phyloP scores from a whole-genome alignment of 441 rosid species.

The Pelargonium australe region DNA sequence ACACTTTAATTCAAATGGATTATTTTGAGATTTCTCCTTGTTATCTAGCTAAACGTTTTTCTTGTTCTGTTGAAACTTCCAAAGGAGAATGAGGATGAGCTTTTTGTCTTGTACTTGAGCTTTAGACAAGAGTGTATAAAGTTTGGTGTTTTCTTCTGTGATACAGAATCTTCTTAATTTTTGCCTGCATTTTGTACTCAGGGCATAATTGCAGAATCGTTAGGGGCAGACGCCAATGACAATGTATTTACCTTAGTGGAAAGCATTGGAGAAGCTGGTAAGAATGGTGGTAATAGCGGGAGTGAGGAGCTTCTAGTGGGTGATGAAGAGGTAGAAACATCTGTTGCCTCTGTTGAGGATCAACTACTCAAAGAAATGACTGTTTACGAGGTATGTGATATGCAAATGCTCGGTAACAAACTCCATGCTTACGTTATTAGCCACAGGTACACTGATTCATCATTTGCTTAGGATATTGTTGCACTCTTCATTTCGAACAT shows the following conservation, averaged over 20 bases:
- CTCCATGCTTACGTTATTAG: too few relatives aligned
- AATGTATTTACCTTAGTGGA: slow-evolving; percentile 59
- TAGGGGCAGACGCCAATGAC: slow-evolving; percentile 34
- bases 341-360: slow-evolving; percentile 73
- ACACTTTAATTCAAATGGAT: too few relatives aligned
- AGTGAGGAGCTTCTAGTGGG: slow-evolving; percentile 63
- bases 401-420: background rate
- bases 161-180: background rate
- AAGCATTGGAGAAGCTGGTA: slow-evolving; percentile 49
- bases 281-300: slow-evolving; percentile 41
- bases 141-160: background rate
- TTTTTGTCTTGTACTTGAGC: too few relatives aligned
- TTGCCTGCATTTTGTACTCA: slow-evolving; percentile 25
- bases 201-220: slow-evolving; percentile 77
- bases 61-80: too few relatives aligned
- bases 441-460: too few relatives aligned
- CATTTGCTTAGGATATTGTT: too few relatives aligned
- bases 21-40: too few relatives aligned
- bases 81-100: too few relatives aligned
- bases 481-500: too few relatives aligned
- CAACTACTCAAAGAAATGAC: slow-evolving; percentile 88
- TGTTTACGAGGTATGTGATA: slow-evolving; percentile 59
- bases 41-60: too few relatives aligned
- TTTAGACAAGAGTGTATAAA: too few relatives aligned
- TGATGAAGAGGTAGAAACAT: slow-evolving; percentile 72